A percentile compares a stretch with the other conserved stretches of the same genome.
These are phyloP conservation scores for Blastomyces emzantsi DNA, from an alignment of 2,329 filamentous ascomycete genomes.

Conservation along the genomic window DNA sequence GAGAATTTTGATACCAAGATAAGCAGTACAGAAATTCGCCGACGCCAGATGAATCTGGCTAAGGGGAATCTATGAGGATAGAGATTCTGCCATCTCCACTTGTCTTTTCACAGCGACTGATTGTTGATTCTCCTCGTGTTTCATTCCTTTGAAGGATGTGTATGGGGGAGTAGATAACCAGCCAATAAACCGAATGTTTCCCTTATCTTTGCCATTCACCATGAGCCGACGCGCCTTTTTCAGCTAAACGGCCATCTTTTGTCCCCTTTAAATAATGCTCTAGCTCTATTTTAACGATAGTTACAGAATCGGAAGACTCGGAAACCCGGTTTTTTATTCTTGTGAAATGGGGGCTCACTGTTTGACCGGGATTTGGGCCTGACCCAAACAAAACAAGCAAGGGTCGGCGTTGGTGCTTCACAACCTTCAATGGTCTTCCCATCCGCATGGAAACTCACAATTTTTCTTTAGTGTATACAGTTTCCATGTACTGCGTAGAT, in stretches of 20 bases:
- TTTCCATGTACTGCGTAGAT: not conserved
- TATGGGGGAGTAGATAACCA: not conserved
- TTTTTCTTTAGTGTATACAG: not conserved
- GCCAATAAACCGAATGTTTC: not conserved
- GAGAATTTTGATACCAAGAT: conserved; percentile 73
- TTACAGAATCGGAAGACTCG: not conserved
- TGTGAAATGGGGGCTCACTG: not conserved
- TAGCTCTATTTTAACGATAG: not conserved
- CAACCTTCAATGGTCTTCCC: not conserved
- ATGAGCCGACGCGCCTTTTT: not conserved
- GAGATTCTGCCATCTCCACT: not conserved
- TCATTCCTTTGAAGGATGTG: not conserved
- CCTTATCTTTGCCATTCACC: not conserved
- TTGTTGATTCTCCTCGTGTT: not conserved
- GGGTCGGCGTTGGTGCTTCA: not conserved
- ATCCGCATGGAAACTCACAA: not conserved
- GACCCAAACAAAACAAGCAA: not conserved
- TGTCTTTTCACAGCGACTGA: not conserved
- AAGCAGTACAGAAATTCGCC: conserved; percentile 78
- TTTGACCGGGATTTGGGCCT: not conserved
- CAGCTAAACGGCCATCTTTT: not conserved
- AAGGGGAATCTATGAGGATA: conserved; percentile 21
- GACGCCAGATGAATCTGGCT: conserved; percentile 37
- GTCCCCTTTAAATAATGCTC: not conserved
- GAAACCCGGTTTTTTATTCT: not conserved